phyloP scores from a whole-genome alignment of 2,329 filamentous ascomycete genomes.

The Talaromyces sp. region DNA sequence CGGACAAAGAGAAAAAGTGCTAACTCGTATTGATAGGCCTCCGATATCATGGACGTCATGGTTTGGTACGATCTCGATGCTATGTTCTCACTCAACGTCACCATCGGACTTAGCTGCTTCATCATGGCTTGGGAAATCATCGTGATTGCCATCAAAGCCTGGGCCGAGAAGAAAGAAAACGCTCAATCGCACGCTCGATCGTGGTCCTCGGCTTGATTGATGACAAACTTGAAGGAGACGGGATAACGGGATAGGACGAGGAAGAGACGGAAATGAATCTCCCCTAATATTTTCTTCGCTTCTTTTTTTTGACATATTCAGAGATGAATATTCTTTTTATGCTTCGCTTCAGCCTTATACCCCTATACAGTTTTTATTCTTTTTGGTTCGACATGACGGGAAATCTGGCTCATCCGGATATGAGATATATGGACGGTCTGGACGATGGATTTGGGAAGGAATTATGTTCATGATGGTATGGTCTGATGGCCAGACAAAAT shows the following conservation, averaged over 20 bases:
- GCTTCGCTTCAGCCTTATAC: constrained; percentile 17
- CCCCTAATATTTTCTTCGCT: constrained; percentile 8
- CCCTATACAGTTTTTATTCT: constrained; percentile 13
- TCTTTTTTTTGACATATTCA: not conserved
- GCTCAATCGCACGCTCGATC: constrained; percentile 23
- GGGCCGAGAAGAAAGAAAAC: constrained; percentile 57
- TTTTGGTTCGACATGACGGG: constrained; percentile 2
- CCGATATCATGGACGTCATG: constrained; percentile 71
- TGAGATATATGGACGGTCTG: not conserved
- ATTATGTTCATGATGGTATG: too few relatives aligned
- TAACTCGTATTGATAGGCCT: constrained; percentile 49
- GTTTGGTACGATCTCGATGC: constrained; percentile 72
- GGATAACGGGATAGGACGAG: not conserved
- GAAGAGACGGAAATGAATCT: constrained; percentile 8
- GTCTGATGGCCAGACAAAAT: not conserved
- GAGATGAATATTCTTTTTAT: constrained; percentile 13
- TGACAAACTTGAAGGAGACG: not conserved
- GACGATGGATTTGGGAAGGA: not conserved
- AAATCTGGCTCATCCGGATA: not conserved
- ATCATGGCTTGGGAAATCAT: constrained; percentile 81
- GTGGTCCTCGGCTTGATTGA: constrained; percentile 15
- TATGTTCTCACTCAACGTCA: constrained; percentile 90
- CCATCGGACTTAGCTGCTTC: constrained; percentile 74
- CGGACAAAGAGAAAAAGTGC: not conserved
- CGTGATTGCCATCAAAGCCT: constrained; percentile 78